Evolutionary conservation across 2,329 filamentous ascomycete genomes (phyloP), one percentile per base, ranked within the genome.

Genomic region (Pyricularia grisea): DNA sequence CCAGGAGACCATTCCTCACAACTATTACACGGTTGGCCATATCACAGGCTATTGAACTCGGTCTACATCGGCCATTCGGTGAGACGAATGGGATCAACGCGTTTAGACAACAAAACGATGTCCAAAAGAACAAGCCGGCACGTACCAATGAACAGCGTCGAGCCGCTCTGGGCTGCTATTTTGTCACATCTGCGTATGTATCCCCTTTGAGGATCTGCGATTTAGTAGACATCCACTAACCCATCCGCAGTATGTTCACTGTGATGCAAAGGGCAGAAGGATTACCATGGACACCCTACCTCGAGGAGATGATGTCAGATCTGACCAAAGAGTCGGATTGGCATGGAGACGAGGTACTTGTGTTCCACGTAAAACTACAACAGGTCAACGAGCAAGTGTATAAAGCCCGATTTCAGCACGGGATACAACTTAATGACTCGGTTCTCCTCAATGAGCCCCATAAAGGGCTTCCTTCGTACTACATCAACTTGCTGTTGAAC

Each of bases 251-350:
- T 64, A 81, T 80, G 1, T 67, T 42, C 23, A 66, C 68, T 4
- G 70, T 73, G 7, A 77, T 85, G 17, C 81, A 81, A 28, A 81
- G 81, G 65, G 79, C 81, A 67, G 85, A 88, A 68, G 73, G 81
- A 1, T 77, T 89, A 66, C 79, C 78, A 2, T 90, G 87, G 87
- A 88, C 83, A 0, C 72, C 82, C 1, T 82, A 87, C 67, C 83
- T 90, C 79, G 86, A 88, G 33, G 85, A 88, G 50, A 85, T 82
- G 50, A 77, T 89, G 0, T 75, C 79, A 4, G 71, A 80, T 1
- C 76, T 90, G 0, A 77, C 79, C 4, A 76, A 80, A 20, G 76
- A 80, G 1, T 79, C 79, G 9, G 83, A 88, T 69, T 79, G 78
- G 28, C 77, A 81, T 0, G 80, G 80, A 1, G 87, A 90, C 73